Percentiles rank a stretch among this genome's conserved stretches.
phyloP scores from a whole-genome alignment of 441 rosid genomes.

The Erodium trifolium region DNA sequence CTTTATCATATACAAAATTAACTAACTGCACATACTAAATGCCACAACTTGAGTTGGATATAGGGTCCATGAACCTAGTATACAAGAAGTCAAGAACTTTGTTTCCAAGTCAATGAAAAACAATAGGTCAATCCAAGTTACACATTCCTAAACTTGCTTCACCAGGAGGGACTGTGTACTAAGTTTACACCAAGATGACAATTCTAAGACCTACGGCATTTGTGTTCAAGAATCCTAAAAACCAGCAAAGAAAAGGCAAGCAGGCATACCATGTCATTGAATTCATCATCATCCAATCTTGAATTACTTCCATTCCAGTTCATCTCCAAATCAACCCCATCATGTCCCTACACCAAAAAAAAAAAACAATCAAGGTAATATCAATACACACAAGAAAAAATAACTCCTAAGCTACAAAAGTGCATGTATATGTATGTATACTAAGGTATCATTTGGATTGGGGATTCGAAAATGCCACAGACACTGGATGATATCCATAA shows the following conservation, averaged over 20 bases:
- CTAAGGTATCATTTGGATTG: not conserved
- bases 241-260: not conserved
- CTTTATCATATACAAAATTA: not conserved
- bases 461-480: not conserved
- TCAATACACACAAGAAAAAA: not conserved
- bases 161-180: not conserved
- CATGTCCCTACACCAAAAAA: conserved; percentile 13
- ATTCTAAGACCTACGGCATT: not conserved
- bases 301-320: conserved; percentile 6
- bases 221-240: not conserved
- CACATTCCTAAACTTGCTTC: not conserved
- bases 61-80: not conserved
- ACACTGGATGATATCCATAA: not conserved
- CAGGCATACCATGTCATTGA: conserved; percentile 13
- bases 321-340: conserved; percentile 18
- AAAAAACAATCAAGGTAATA: not conserved
- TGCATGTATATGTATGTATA: not conserved
- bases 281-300: conserved; percentile 17
- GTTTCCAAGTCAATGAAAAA: not conserved
- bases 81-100: not conserved
- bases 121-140: not conserved
- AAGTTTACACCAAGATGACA: not conserved
- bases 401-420: not conserved
- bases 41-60: not conserved
- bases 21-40: not conserved